These are phyloP conservation scores for Yamadazyma sp. DNA, from an alignment of 1,139 yeast species.

Conservation along the genomic window DNA sequence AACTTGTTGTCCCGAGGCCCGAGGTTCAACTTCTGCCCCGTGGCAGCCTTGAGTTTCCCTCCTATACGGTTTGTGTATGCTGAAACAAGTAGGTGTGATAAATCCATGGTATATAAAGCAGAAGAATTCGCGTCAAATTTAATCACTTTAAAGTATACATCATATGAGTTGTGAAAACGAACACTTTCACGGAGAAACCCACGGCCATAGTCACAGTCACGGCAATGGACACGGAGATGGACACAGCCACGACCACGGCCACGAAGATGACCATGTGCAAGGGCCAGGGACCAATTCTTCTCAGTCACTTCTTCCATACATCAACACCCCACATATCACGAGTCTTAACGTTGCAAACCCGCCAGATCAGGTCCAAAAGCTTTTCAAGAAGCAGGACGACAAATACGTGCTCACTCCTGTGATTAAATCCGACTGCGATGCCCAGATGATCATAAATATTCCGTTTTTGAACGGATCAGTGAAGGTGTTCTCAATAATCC, in stretches of 20 bases:
- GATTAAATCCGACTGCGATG: constrained; percentile 76
- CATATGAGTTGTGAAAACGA: constrained; percentile 47
- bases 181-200: constrained; percentile 22
- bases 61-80: constrained; percentile 6
- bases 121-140: background rate
- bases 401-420: constrained; percentile 46
- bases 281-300: constrained; percentile 73
- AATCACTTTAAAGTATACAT: too few relatives aligned
- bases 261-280: constrained; percentile 16
- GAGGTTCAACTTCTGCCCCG: background rate
- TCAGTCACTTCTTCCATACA: constrained; percentile 64
- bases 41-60: background rate
- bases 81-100: constrained; percentile 2
- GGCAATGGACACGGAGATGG: constrained; percentile 18
- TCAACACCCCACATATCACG: constrained; percentile 60
- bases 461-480: constrained; percentile 75
- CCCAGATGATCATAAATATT: constrained; percentile 70
- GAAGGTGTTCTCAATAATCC: constrained; percentile 68
- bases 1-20: constrained; percentile 12
- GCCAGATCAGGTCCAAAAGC: constrained; percentile 47
- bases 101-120: background rate
- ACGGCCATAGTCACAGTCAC: constrained; percentile 20
- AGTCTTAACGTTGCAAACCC: constrained; percentile 65
- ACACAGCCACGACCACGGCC: constrained; percentile 22
- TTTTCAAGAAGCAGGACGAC: constrained; percentile 47